These are phyloP conservation scores for Bipolaris zeicola DNA, from an alignment of 2,329 filamentous ascomycete genomes.

Conservation along the genomic window DNA sequence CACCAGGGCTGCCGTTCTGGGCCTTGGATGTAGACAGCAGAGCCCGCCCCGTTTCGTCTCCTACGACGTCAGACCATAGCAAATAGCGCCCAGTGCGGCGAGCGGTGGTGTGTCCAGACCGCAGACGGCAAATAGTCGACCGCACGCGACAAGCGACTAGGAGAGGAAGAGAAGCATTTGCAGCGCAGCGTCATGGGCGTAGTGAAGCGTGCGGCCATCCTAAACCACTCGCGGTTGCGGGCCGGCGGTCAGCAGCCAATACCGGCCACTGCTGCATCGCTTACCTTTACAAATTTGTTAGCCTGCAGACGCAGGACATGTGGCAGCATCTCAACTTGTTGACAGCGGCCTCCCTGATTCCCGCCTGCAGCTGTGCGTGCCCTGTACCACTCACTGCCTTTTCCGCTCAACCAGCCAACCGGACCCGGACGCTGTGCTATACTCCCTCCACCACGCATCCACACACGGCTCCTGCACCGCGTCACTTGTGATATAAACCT, in stretches of 20 bases:
- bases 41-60: conserved; percentile 5
- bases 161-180: conserved; percentile 17
- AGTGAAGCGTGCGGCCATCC: conserved; percentile 40
- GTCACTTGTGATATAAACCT: conserved; percentile 42
- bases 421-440: conserved; percentile 38
- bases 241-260: conserved; percentile 39
- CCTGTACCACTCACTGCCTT: conserved; percentile 34
- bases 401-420: conserved; percentile 25
- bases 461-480: conserved; percentile 27
- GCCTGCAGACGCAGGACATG: conserved; percentile 49
- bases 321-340: conserved; percentile 46
- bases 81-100: conserved; percentile 30
- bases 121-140: conserved; percentile 33
- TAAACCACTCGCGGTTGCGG: conserved; percentile 36
- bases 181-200: conserved; percentile 22
- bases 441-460: conserved; percentile 32
- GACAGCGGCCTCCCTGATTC: conserved; percentile 44
- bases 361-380: conserved; percentile 45
- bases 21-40: neutral
- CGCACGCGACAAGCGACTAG: conserved; percentile 29
- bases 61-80: conserved; percentile 29
- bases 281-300: conserved; percentile 38
- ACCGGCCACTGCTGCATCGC: conserved; percentile 30
- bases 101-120: conserved; percentile 35
- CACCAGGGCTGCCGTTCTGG: conserved; percentile 11